Conservation (phyloP, 2,329 filamentous ascomycete species). For the Colletotrichum tabaci region DNA sequence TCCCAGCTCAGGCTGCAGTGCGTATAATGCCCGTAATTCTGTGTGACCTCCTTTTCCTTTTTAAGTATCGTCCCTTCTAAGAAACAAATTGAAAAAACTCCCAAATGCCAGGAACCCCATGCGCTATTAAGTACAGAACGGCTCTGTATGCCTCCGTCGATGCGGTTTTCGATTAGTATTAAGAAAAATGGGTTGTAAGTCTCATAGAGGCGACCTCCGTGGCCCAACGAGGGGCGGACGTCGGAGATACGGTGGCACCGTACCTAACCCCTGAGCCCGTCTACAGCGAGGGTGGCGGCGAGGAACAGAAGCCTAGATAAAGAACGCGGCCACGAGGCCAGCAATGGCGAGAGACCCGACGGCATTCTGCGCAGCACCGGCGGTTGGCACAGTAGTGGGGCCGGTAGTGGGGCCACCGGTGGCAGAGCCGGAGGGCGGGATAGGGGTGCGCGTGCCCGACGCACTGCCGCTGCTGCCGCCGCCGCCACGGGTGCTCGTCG, state of each 20-base stretch:
- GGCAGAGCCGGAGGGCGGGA: slow-evolving; percentile 36
- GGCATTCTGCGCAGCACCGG: slow-evolving; percentile 50
- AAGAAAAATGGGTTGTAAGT: background rate
- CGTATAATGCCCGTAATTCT: background rate
- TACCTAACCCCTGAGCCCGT: too few relatives aligned
- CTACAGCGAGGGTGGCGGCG: too few relatives aligned
- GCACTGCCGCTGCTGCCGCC: background rate
- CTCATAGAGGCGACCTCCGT: too few relatives aligned
- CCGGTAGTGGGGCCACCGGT: slow-evolving; percentile 32
- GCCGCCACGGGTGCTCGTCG: background rate
- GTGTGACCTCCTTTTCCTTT: too few relatives aligned
- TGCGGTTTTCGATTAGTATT: background rate
- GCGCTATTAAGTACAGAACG: background rate
- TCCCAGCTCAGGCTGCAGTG: background rate
- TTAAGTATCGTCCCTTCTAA: background rate
- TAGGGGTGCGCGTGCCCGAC: slow-evolving; percentile 33
- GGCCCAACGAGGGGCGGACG: background rate
- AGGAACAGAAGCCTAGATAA: slow-evolving; percentile 53
- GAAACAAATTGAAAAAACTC: background rate
- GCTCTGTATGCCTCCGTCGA: background rate
- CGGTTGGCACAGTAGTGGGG: slow-evolving; percentile 45
- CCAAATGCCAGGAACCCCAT: background rate
- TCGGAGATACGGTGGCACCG: too few relatives aligned
- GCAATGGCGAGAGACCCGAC: slow-evolving; percentile 54
- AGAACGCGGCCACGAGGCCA: slow-evolving; percentile 57